phyloP scores from a whole-genome alignment of 192 early-diverging fungal genomes.

The Irineochytrium annulatum region DNA sequence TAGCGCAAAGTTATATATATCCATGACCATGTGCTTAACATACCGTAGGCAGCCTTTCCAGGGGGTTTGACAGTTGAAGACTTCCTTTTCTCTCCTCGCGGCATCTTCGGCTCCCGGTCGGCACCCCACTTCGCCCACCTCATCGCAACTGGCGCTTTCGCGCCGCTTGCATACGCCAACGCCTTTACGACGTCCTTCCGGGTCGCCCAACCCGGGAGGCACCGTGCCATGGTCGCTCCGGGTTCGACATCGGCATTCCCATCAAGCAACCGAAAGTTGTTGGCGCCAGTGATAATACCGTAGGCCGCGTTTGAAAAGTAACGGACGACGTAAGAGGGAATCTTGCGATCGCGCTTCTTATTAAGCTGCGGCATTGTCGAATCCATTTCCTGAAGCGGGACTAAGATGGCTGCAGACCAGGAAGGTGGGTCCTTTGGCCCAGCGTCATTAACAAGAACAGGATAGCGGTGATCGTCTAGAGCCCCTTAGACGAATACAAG shows the following conservation, averaged over 20 bases:
- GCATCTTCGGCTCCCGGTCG: background rate
- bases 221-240: background rate
- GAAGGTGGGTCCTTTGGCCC: background rate
- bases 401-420: background rate
- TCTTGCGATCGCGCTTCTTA: background rate
- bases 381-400: background rate
- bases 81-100: background rate
- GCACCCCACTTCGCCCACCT: background rate
- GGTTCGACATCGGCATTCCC: background rate
- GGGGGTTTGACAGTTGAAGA: background rate
- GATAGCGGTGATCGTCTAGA: conserved; percentile 1
- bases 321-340: background rate
- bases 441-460: background rate
- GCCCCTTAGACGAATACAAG: background rate
- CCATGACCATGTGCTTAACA: too few relatives aligned
- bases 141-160: background rate
- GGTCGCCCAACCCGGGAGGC: background rate
- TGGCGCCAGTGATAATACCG: background rate
- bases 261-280: background rate
- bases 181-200: background rate
- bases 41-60: too few relatives aligned
- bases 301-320: conserved; percentile 3
- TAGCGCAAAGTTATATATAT: too few relatives aligned
- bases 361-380: background rate
- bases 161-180: background rate